Evolutionary conservation across 2,329 filamentous ascomycete species (phyloP).

Genomic region (Ciborinia camelliae): DNA sequence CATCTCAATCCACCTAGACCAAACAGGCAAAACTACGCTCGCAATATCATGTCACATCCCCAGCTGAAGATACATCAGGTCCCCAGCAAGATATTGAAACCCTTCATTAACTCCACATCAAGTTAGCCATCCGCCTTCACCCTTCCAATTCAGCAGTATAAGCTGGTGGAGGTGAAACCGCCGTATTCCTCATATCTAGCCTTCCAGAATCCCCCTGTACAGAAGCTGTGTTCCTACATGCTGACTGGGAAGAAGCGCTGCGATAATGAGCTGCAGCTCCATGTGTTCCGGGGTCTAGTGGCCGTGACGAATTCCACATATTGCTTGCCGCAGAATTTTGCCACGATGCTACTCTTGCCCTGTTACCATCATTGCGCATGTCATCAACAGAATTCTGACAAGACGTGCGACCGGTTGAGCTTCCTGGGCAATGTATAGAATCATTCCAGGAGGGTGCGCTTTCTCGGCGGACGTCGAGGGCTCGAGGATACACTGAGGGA

Average conservation of each 20-base stretch:
- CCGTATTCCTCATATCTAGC: background rate
- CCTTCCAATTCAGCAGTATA: conserved; percentile 18
- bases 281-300: background rate
- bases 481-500: background rate
- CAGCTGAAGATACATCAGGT: background rate
- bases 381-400: background rate
- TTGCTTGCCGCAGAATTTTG: background rate
- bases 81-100: background rate
- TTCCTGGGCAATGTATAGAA: background rate
- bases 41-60: background rate
- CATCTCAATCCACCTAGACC: background rate
- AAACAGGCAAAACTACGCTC: background rate
- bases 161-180: background rate
- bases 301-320: background rate
- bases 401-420: background rate
- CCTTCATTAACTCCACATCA: background rate
- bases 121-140: background rate
- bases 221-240: background rate
- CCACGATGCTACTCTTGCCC: conserved; percentile 12
- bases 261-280: conserved; percentile 2
- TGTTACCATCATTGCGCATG: background rate
- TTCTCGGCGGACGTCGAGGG: background rate
- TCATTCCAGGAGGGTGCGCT: conserved; percentile 13
- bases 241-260: background rate
- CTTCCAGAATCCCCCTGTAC: background rate